Percentiles rank a stretch among this genome's conserved stretches.
These are phyloP conservation scores for Aspergillus carbonarius DNA, from an alignment of 2,329 filamentous ascomycete genomes.

Conservation along the genomic window DNA sequence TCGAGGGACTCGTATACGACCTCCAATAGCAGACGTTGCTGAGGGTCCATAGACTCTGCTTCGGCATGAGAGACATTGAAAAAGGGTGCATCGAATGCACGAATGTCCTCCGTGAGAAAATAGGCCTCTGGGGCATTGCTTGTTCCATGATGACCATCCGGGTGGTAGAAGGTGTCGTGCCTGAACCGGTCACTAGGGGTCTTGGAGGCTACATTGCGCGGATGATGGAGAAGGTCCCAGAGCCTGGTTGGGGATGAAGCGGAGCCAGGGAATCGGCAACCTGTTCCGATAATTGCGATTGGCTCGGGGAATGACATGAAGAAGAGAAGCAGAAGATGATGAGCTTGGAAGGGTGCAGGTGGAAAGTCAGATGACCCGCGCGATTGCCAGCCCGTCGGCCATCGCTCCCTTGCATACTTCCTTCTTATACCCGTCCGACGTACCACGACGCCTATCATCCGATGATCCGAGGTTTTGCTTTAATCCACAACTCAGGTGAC, in stretches of 20 bases:
- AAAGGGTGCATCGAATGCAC: constrained; percentile 27
- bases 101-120: constrained; percentile 23
- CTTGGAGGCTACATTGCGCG: constrained; percentile 22
- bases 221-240: constrained; percentile 27
- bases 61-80: constrained; percentile 28
- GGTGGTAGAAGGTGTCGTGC: constrained; percentile 24
- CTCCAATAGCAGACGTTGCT: constrained; percentile 28
- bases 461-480: no score
- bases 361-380: neutral
- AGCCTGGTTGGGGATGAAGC: constrained; percentile 24
- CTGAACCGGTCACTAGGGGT: constrained; percentile 25
- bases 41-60: constrained; percentile 32
- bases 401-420: neutral
- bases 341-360: neutral
- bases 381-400: neutral
- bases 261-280: constrained; percentile 27
- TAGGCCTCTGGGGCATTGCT: constrained; percentile 28
- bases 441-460: neutral
- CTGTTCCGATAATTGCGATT: constrained; percentile 29
- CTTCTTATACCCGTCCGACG: neutral
- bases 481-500: neutral
- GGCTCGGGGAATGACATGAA: constrained; percentile 15
- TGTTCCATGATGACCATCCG: constrained; percentile 26
- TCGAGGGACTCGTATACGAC: constrained; percentile 28
- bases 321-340: neutral